These are phyloP conservation scores for Hypoxylon intermedium DNA, from an alignment of 495 filamentous ascomycete genomes.

Conservation along the genomic window DNA sequence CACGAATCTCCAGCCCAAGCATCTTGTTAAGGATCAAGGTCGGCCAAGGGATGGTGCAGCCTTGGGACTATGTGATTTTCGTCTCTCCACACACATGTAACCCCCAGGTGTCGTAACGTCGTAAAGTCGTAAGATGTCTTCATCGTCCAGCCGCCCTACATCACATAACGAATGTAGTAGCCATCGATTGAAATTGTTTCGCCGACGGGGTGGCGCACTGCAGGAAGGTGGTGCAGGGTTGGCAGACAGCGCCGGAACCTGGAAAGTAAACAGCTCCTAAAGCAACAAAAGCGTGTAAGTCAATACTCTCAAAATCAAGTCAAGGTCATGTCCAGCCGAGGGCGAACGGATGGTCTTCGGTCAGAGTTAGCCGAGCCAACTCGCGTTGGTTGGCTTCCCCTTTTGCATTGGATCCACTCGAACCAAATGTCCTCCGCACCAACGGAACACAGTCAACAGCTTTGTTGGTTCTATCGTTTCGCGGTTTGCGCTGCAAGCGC, in stretches of 20 bases:
- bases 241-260: constrained; percentile 26
- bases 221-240: constrained; percentile 37
- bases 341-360: not conserved
- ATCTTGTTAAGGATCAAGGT: not conserved
- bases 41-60: constrained; percentile 1
- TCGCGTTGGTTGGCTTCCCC: constrained; percentile 28
- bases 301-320: constrained; percentile 22
- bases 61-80: not conserved
- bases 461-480: constrained; percentile 31
- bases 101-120: not conserved
- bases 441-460: constrained; percentile 34
- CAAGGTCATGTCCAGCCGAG: constrained; percentile 8
- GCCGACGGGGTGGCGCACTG: constrained; percentile 17
- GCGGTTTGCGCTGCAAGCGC: constrained; percentile 14
- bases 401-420: constrained; percentile 29
- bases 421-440: constrained; percentile 15
- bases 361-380: constrained; percentile 28
- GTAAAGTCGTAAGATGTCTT: not conserved
- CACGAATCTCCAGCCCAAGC: not conserved
- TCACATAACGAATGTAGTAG: constrained; percentile 29
- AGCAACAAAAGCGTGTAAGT: constrained; percentile 29
- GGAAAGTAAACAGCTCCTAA: constrained; percentile 41
- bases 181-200: constrained; percentile 16
- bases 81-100: constrained; percentile 2
- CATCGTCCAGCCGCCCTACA: not conserved